Conservation (phyloP, 2,329 filamentous ascomycete genomes). For the Hymenotorrendiella dingleyae region DNA sequence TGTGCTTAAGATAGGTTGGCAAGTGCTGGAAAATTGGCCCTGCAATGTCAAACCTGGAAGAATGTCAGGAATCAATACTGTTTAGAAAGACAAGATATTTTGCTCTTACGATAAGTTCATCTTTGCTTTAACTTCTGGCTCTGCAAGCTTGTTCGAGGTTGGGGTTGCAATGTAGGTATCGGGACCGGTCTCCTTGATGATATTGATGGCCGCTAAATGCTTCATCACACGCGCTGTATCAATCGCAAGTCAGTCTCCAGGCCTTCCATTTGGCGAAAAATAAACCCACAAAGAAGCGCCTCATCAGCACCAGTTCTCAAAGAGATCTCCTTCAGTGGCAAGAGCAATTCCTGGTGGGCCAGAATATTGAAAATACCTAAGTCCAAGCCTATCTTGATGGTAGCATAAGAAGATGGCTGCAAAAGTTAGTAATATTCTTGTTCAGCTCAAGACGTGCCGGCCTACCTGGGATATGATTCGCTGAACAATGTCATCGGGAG, state of each 20-base stretch:
- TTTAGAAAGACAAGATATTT: too few species aligned
- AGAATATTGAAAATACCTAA: not conserved
- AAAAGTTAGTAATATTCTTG: too few species aligned
- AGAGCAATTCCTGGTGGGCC: too few species aligned
- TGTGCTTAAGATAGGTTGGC: not conserved
- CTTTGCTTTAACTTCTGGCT: not conserved
- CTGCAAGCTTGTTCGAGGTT: not conserved
- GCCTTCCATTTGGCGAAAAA: too few species aligned
- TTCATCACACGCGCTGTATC: not conserved
- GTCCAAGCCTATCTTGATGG: not conserved
- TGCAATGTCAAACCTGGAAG: not conserved
- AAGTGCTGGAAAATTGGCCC: slow-evolving; percentile 1
- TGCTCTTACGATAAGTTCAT: not conserved
- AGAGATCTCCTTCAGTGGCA: too few species aligned
- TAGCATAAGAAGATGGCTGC: not conserved
- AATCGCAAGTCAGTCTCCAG: too few species aligned
- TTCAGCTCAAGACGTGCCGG: not conserved
- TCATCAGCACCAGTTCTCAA: too few species aligned
- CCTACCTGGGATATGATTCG: not conserved
- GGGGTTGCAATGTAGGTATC: not conserved
- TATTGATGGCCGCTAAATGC: not conserved
- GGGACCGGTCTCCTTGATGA: not conserved
- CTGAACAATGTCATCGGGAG: not conserved
- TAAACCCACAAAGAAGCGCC: too few species aligned
- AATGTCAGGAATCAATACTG: not conserved